Percentiles rank a stretch among this genome's conserved stretches.
Conservation (phyloP, 164 flowering plant genomes). For the Macadamia integrifolia region DNA sequence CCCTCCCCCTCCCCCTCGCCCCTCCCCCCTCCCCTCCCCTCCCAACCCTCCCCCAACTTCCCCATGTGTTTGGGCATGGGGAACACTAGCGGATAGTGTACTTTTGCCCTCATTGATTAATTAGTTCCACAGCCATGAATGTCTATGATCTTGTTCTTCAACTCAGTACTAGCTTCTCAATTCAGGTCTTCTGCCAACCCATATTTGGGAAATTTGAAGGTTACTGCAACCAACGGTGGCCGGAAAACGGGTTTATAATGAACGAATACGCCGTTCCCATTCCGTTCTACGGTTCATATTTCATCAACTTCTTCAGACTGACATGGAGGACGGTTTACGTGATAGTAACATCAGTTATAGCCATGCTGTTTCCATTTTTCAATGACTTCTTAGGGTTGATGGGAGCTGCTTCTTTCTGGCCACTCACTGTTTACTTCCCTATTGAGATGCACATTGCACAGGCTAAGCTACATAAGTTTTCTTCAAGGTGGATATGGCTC, state of each 20-base stretch:
- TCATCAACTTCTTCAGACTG: constrained; percentile 54
- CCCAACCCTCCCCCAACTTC: too few relatives aligned
- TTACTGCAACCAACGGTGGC: constrained; percentile 35
- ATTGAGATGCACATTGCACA: constrained; percentile 77
- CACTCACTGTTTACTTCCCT: constrained; percentile 85
- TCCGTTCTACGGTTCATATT: constrained; percentile 35
- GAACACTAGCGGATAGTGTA: too few relatives aligned
- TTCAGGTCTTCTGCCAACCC: constrained; percentile 77
- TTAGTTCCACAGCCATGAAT: too few relatives aligned
- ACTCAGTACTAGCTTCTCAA: too few relatives aligned
- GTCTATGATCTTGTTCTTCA: too few relatives aligned
- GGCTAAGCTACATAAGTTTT: constrained; percentile 36
- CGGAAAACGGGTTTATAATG: constrained; percentile 51
- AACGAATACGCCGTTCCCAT: constrained; percentile 35
- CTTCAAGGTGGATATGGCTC: constrained; percentile 61
- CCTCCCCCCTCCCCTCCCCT: too few relatives aligned
- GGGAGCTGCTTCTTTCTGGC: constrained; percentile 77
- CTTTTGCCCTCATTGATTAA: too few relatives aligned
- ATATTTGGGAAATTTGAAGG: constrained; percentile 53
- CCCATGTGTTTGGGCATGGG: too few relatives aligned
- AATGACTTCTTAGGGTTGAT: constrained; percentile 67
- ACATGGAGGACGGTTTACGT: constrained; percentile 72
- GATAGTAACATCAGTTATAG: constrained; percentile 49
- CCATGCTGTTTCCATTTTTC: constrained; percentile 90
- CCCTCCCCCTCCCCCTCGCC: too few relatives aligned